Base-by-base conservation (phyloP, 768 basidiomycete genomes). In the Russula sp. region DNA sequence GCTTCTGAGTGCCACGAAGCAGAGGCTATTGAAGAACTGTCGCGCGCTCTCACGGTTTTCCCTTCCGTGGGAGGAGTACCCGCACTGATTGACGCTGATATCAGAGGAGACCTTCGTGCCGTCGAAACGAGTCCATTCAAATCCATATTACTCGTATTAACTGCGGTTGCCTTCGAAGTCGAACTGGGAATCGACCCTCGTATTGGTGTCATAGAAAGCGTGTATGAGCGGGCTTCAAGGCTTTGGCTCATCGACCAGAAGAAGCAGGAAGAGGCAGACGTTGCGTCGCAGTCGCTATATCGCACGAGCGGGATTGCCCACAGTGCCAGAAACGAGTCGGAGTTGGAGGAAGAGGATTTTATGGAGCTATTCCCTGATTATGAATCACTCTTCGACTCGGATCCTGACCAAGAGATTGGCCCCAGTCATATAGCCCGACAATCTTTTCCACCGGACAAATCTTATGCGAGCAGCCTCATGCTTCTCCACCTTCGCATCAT, bases 241-340 rank as follows among this genome's bases (percentile, higher is more conserved):
- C 80, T 96, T 24, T 98, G 96, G 96, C 79, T 85, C 49, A 84
- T 88, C 49, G 90, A 97, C 68, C 84, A 85, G 28, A 84, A 86
- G 34, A 86, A 83, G 68, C 85, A 86, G 64, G 81, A 83, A 42
- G 81, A 89, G 66, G 79, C 75, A n/a, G 82, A 83, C 36, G 80
- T 82, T 28, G 84, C 84, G 14, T 82, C 86, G 0, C 83, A 82
- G 30, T 88, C 90, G 24, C 75, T 98, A 3, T 99, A 98, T 77
- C 86, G 89, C 28, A 79, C 79, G 53, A 84, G 81, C 44, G 79
- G 79, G 49, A 71, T 80, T 28, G 79, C 84, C 16, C 75, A 89
- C 53, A 76, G 81, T 32, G 80, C 80, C 32, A 73, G 80, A 11
- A 82, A 80, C 14, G 94, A 95, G 64, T 84, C 83, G 5, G 89